Evolutionary conservation across 2,329 filamentous ascomycete species (phyloP).

Genomic region (Cercospora brassicicola): DNA sequence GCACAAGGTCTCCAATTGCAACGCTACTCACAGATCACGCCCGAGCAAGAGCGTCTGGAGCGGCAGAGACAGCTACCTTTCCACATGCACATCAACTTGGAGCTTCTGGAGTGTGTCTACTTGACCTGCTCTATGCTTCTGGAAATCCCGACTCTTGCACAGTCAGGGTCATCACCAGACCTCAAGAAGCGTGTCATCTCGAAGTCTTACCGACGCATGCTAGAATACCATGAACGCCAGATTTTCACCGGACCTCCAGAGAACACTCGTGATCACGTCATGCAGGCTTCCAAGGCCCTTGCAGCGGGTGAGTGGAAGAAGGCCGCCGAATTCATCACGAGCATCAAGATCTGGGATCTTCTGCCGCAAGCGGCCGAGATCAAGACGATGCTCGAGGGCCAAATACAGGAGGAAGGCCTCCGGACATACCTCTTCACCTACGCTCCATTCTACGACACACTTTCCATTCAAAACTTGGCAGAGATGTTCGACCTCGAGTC

Average conservation of each 20-base stretch:
- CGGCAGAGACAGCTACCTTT: slow-evolving; percentile 96
- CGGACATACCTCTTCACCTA: slow-evolving; percentile 99
- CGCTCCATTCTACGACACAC: slow-evolving; percentile 97
- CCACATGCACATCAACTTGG: slow-evolving; percentile 99
- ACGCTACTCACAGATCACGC: slow-evolving; percentile 91
- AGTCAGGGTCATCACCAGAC: slow-evolving; percentile 94
- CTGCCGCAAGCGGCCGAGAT: slow-evolving; percentile 91
- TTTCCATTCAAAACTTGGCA: slow-evolving; percentile 80
- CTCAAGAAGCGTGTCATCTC: slow-evolving; percentile 97
- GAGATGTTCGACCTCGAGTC: slow-evolving; percentile 92
- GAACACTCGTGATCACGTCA: slow-evolving; percentile 98
- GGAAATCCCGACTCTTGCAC: slow-evolving; percentile 93
- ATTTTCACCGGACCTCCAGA: slow-evolving; percentile 98
- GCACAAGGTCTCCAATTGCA: slow-evolving; percentile 99
- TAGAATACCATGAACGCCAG: slow-evolving; percentile 98
- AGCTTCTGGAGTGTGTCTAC: slow-evolving; percentile 96
- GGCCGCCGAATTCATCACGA: slow-evolving; percentile 87
- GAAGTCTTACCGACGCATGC: slow-evolving; percentile 98
- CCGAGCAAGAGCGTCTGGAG: slow-evolving; percentile 95
- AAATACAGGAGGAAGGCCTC: slow-evolving; percentile 98
- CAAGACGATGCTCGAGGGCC: slow-evolving; percentile 94
- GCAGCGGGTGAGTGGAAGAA: slow-evolving; percentile 99
- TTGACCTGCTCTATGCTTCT: slow-evolving; percentile 98
- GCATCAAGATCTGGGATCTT: slow-evolving; percentile 99
- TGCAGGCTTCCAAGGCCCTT: slow-evolving; percentile 97